Evolutionary conservation across 441 rosid species (phyloP).

Genomic region (Rhodomyrtus psidioides): DNA sequence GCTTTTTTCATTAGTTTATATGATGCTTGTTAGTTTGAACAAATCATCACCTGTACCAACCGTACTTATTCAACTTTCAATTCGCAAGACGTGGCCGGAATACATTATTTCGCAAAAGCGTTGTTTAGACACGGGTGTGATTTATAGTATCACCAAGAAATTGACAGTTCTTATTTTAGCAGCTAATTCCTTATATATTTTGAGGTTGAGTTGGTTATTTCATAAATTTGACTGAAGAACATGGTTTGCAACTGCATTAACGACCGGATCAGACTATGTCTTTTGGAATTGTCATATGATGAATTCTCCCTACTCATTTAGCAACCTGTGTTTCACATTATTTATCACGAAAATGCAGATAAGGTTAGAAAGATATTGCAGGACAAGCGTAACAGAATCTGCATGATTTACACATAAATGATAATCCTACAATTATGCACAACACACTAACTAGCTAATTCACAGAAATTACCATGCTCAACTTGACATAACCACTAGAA

Average conservation of each 20-base stretch:
- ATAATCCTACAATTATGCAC: neutral
- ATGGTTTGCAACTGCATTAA: neutral
- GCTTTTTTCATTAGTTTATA: conserved; percentile 18
- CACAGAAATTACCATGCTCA: neutral
- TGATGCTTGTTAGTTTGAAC: neutral
- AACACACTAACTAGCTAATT: neutral
- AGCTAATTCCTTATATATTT: neutral
- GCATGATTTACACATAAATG: neutral
- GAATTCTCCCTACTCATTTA: neutral
- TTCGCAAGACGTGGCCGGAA: neutral
- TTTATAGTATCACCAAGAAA: neutral
- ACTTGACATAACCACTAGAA: neutral
- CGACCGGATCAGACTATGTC: neutral
- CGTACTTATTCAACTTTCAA: neutral
- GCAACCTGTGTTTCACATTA: neutral
- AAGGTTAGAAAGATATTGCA: neutral
- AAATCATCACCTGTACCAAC: neutral
- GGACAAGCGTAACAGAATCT: neutral
- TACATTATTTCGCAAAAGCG: neutral
- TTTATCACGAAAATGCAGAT: neutral
- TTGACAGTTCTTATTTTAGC: neutral
- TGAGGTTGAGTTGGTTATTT: neutral
- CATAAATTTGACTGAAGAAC: neutral
- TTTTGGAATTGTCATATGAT: neutral
- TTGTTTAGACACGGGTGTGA: neutral